Evolutionary conservation across 2,329 filamentous ascomycete species (phyloP), one percentile per base, ranked within the genome.

Genomic region (Aspergillus sp.): DNA sequence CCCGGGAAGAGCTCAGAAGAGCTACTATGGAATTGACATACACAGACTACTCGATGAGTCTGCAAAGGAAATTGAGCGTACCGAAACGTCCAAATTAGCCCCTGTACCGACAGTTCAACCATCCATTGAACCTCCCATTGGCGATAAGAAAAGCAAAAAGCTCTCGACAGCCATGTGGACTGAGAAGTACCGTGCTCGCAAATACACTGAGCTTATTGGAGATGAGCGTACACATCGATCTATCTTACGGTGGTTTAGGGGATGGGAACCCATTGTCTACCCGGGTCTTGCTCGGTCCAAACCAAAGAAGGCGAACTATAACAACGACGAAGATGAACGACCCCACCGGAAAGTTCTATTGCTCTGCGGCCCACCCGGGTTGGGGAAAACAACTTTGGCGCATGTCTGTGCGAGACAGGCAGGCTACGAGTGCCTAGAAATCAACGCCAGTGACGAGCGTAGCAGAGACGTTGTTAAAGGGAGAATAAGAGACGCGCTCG

Each of bases 371-470:
- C 92, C 95, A 0, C 95, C 95, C 0, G 95, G 95, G 2, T 79
- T 99, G 11, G 95, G 95, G 26, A 99, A 99, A 78, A 99, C 95
- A 0, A 99, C 95, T 0, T 75, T 99, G 48, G 95, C 95, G 2
- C 95, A 99, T 74, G 95, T 99, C 0, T 98, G 95, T 71, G 96
- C 96, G 0, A 88, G 83, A 64, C 95, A 99, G 75, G 95, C 95
- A 5, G 95, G 95, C 0, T 99, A 99, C 67, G 95, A 98, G 68
- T 90, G 96, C 1, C 84, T 98, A 70, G 95, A 99, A 72, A 96
- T 99, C 76, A 99, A 99, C 67, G 95, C 96, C 8, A 98, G 93
- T 66, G 95, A 99, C 69, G 96, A 99, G 70, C 84, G 95, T 66
- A 96, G 91, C 69, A 83, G 85, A 30, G 87, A 93, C 68, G 91